A percentile compares a stretch with the other conserved stretches of the same genome.
Evolutionary conservation across 352 stramenopile species (phyloP).

Genomic region (Pythium angustatum): DNA sequence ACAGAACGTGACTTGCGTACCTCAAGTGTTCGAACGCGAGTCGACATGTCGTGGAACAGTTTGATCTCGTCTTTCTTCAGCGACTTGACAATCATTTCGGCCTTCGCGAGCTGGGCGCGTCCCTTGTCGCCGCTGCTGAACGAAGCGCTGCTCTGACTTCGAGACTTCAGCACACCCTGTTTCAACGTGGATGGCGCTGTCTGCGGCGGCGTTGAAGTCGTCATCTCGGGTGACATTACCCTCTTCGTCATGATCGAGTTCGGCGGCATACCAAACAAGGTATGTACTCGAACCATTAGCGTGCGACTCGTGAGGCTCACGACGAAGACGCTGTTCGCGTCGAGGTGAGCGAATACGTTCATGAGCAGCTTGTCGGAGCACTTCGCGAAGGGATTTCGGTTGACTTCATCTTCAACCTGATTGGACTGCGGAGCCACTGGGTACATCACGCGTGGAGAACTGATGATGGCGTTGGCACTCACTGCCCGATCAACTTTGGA

Average conservation of each 20-base stretch:
- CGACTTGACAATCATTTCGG: conserved; percentile 76
- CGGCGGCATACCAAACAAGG: conserved; percentile 59
- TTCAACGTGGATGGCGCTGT: background rate
- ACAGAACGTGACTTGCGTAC: conserved; percentile 26
- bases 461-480: background rate
- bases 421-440: background rate
- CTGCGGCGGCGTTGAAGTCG: conserved; percentile 20
- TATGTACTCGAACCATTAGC: conserved; percentile 58
- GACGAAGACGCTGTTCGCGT: conserved; percentile 69
- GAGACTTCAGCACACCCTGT: conserved; percentile 24
- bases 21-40: conserved; percentile 70
- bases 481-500: conserved; percentile 7
- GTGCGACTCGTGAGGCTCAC: conserved; percentile 64
- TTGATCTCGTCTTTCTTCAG: conserved; percentile 86
- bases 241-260: conserved; percentile 29
- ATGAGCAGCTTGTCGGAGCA: conserved; percentile 63
- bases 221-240: conserved; percentile 7
- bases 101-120: conserved; percentile 57
- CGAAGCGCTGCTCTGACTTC: conserved; percentile 12
- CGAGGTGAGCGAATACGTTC: conserved; percentile 65
- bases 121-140: conserved; percentile 24
- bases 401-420: conserved; percentile 2
- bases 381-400: conserved; percentile 34
- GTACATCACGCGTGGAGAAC: background rate
- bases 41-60: conserved; percentile 83